Evolutionary conservation across 1,284 basidiomycete genomes (phyloP), one percentile per base, ranked within the genome.

Genomic region (Trichosporon inkin): DNA sequence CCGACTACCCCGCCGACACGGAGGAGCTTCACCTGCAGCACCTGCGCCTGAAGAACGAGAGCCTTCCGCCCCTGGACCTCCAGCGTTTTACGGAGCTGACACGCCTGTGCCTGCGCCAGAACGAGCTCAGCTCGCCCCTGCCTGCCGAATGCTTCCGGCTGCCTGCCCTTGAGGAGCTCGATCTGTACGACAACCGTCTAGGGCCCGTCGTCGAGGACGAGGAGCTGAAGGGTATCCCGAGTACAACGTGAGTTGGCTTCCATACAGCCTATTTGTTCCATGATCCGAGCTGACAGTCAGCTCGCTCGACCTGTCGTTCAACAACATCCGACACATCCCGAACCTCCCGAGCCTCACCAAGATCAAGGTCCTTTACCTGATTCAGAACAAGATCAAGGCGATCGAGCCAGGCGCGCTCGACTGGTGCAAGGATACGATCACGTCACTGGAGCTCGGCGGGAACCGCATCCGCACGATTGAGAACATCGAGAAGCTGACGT

Each of bases 181-280:
- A 99, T 78, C 72, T 98, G 64, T 99, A 99, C 74, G 95, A 99
- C 77, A 99, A 99, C 79, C 87, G 89, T 71, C 78, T 99, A 64
- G 93, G 91, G 69, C 72, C 77, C 13, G 74, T 88, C n/a, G 88
- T 79, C 1, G 62, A 56, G 17, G 75, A 79, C 52, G 84, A 40
- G 78, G 88, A 85, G 13, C 71, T 96, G 80, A 87, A 63, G 80
- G 83, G 61, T 0, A 78, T 88, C 55, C 75, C 79, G 11, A 83
- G 85, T 39, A 78, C 97, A 44, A 83, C 80, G 92, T 92, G 78
- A 70, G 89, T 83, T 8, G 13, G 17, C 2, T 17, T 16, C n/a
- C 16, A 11, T 3, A 13, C 11, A 39, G 24, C 11, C 19, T 10
- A 37, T 7, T 6, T 20, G 41, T 32, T 22, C 17, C 17, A 8